Conservation (phyloP, 73 alveolate species). For the Paramecium caudatum region DNA sequence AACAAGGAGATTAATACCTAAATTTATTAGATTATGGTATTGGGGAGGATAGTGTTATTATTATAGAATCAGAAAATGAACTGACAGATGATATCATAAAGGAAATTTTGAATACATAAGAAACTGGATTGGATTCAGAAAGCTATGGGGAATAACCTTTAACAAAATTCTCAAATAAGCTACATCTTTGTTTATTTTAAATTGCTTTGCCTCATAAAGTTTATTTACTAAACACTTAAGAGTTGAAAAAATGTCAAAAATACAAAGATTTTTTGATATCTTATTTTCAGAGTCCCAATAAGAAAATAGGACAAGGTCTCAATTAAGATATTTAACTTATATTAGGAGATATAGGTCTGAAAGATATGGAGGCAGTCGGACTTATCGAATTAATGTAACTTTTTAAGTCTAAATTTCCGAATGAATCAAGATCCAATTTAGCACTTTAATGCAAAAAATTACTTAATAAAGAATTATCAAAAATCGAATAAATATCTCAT, state of each 20-base stretch:
- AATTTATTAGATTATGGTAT: not conserved
- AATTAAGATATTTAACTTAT: not conserved
- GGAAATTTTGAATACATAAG: not conserved
- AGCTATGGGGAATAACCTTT: not conserved
- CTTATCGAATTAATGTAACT: not conserved
- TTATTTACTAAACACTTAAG: not conserved
- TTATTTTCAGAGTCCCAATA: not conserved
- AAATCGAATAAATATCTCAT: slow-evolving; percentile 91
- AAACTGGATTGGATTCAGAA: slow-evolving; percentile 56
- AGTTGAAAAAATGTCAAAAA: not conserved
- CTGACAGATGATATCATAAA: not conserved
- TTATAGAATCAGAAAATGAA: not conserved
- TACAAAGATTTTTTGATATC: not conserved
- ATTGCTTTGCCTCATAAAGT: not conserved
- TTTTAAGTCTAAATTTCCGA: not conserved
- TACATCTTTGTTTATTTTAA: not conserved
- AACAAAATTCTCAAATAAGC: not conserved
- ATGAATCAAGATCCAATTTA: not conserved
- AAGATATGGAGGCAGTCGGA: not conserved
- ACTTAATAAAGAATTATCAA: slow-evolving; percentile 75
- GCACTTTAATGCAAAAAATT: not conserved
- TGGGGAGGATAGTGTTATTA: not conserved
- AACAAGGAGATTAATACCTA: not conserved
- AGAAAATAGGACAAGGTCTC: not conserved
- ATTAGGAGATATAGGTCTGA: not conserved